A percentile compares a stretch with the other conserved stretches of the same genome.
Evolutionary conservation across 2,329 filamentous ascomycete species (phyloP).

Genomic region (Fusarium guadeloupense): DNA sequence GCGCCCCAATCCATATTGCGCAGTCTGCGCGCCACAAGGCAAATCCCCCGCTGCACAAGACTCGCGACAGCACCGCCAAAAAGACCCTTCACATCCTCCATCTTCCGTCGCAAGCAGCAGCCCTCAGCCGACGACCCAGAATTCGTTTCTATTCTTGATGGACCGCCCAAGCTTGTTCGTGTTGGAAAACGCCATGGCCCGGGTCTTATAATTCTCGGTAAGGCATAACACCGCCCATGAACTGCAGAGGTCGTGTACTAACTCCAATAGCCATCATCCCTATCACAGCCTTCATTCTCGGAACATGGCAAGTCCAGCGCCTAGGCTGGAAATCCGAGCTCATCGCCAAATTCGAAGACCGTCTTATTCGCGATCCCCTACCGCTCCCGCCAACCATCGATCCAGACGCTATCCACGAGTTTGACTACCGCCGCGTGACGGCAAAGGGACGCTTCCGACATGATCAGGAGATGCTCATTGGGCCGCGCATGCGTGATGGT

Average conservation of each 20-base stretch:
- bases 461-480: slow-evolving; percentile 95
- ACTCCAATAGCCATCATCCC: slow-evolving; percentile 76
- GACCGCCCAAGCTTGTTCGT: slow-evolving; percentile 82
- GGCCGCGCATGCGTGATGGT: slow-evolving; percentile 87
- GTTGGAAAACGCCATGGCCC: slow-evolving; percentile 77
- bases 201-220: slow-evolving; percentile 81
- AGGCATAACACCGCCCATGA: not conserved
- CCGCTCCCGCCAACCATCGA: slow-evolving; percentile 87
- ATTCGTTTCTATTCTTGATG: slow-evolving; percentile 88
- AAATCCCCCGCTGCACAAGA: slow-evolving; percentile 19
- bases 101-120: slow-evolving; percentile 48
- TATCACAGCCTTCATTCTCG: slow-evolving; percentile 86
- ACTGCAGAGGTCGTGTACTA: not conserved
- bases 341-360: slow-evolving; percentile 91
- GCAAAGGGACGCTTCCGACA: slow-evolving; percentile 80
- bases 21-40: slow-evolving; percentile 35
- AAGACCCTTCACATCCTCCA: slow-evolving; percentile 32
- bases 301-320: slow-evolving; percentile 94
- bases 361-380: slow-evolving; percentile 83
- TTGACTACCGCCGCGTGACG: slow-evolving; percentile 88
- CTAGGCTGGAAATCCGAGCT: slow-evolving; percentile 94
- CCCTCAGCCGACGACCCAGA: slow-evolving; percentile 75
- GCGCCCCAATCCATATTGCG: slow-evolving; percentile 41
- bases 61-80: slow-evolving; percentile 12
- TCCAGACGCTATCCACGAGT: slow-evolving; percentile 81